Evolutionary conservation across 1,139 yeast genomes (phyloP).

Genomic region (Geotrichum australiense): DNA sequence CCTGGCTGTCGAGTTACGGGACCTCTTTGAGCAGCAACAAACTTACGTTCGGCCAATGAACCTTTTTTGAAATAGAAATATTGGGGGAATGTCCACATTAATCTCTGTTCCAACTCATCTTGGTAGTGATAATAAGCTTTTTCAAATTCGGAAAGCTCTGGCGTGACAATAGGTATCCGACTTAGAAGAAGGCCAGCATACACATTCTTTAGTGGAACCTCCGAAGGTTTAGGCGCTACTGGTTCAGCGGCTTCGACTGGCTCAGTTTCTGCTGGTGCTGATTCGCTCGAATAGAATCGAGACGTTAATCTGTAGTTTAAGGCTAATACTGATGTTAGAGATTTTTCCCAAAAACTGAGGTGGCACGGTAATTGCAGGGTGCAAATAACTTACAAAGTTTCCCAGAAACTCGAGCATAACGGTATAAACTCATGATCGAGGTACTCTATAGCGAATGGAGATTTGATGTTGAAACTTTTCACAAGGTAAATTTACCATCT

Average conservation of each 20-base stretch:
- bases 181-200: slow-evolving; percentile 52
- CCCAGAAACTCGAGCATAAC: slow-evolving; percentile 13
- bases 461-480: not conserved
- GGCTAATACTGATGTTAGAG: slow-evolving; percentile 6
- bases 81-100: slow-evolving; percentile 97
- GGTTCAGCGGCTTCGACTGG: slow-evolving; percentile 9
- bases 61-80: slow-evolving; percentile 90
- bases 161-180: slow-evolving; percentile 77
- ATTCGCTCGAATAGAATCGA: slow-evolving; percentile 15
- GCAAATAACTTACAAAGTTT: slow-evolving; percentile 6
- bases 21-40: slow-evolving; percentile 64
- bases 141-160: slow-evolving; percentile 68
- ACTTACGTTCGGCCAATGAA: slow-evolving; percentile 79
- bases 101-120: slow-evolving; percentile 74
- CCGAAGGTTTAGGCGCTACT: slow-evolving; percentile 9
- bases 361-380: not conserved
- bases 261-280: slow-evolving; percentile 4
- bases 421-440: slow-evolving; percentile 12
- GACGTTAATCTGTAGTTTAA: slow-evolving; percentile 11
- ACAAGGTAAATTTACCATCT: slow-evolving; percentile 8
- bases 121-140: slow-evolving; percentile 74
- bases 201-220: slow-evolving; percentile 19
- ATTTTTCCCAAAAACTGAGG: not conserved
- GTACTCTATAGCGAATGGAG: not conserved
- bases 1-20: slow-evolving; percentile 69